A percentile compares a stretch with the other conserved stretches of the same genome.
Conservation (phyloP, 352 stramenopile genomes). For the Plasmopara viticola region DNA sequence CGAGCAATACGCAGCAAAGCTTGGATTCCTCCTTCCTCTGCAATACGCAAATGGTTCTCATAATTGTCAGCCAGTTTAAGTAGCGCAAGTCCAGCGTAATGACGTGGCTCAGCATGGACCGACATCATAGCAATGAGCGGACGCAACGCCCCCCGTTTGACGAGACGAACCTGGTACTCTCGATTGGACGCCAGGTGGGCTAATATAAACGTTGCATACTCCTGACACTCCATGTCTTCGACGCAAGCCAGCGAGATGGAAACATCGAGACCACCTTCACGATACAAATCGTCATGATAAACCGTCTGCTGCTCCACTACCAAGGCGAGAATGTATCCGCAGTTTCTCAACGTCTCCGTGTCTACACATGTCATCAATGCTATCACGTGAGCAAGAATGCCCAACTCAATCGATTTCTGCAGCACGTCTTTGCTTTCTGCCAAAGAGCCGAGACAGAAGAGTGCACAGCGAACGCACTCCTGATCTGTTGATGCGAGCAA, state of each 20-base stretch:
- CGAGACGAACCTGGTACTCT: constrained; percentile 90
- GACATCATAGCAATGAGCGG: constrained; percentile 96
- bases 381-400: constrained; percentile 78
- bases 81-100: constrained; percentile 95
- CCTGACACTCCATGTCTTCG: constrained; percentile 93
- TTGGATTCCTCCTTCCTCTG: constrained; percentile 93
- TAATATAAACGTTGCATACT: constrained; percentile 94
- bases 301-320: constrained; percentile 88
- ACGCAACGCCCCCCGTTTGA: constrained; percentile 86
- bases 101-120: constrained; percentile 87
- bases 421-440: constrained; percentile 89
- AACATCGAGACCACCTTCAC: constrained; percentile 82
- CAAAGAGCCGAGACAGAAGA: constrained; percentile 93
- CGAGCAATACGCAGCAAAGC: constrained; percentile 89
- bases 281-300: constrained; percentile 88
- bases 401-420: constrained; percentile 86
- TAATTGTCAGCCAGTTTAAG: constrained; percentile 98
- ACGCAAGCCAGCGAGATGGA: constrained; percentile 88
- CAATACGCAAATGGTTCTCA: constrained; percentile 95
- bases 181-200: constrained; percentile 93
- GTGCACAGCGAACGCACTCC: constrained; percentile 83
- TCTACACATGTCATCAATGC: constrained; percentile 74
- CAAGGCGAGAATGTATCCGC: constrained; percentile 90
- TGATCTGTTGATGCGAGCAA: constrained; percentile 84
- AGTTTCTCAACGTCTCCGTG: constrained; percentile 89